phyloP scores from a whole-genome alignment of 306 rosid genomes.

The Medicago arabica region DNA sequence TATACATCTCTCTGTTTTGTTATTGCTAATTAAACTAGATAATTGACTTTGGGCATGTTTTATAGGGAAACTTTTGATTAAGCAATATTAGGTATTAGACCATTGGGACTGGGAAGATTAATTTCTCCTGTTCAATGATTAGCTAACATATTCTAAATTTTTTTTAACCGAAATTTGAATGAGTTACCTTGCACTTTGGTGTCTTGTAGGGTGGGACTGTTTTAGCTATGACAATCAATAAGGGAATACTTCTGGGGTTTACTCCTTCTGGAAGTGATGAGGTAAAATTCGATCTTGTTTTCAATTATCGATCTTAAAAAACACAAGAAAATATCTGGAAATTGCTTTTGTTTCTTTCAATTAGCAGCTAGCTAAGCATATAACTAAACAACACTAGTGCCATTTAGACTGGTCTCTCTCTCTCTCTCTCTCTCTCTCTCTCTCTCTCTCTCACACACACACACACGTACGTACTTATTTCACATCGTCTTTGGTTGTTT shows the following conservation, averaged over 20 bases:
- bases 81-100: background rate
- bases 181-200: constrained; percentile 13
- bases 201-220: constrained; percentile 84
- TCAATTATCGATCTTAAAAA: constrained; percentile 21
- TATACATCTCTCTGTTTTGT: constrained; percentile 28
- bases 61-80: background rate
- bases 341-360: constrained; percentile 13
- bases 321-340: constrained; percentile 24
- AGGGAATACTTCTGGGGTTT: constrained; percentile 90
- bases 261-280: constrained; percentile 68
- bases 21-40: constrained; percentile 23
- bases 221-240: constrained; percentile 82
- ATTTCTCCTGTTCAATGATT: constrained; percentile 4
- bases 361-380: constrained; percentile 34
- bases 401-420: constrained; percentile 8
- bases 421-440: background rate
- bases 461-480: constrained; percentile 1
- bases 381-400: background rate
- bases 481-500: constrained; percentile 25
- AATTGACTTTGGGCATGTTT: constrained; percentile 18
- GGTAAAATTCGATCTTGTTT: constrained; percentile 51
- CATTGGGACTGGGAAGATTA: constrained; percentile 9
- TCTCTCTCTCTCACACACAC: background rate
- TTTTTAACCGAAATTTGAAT: constrained; percentile 23
- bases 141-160: constrained; percentile 1